Evolutionary conservation across 2,329 filamentous ascomycete genomes (phyloP), one percentile per base, ranked within the genome.

Genomic region (Monilinia aucupariae): DNA sequence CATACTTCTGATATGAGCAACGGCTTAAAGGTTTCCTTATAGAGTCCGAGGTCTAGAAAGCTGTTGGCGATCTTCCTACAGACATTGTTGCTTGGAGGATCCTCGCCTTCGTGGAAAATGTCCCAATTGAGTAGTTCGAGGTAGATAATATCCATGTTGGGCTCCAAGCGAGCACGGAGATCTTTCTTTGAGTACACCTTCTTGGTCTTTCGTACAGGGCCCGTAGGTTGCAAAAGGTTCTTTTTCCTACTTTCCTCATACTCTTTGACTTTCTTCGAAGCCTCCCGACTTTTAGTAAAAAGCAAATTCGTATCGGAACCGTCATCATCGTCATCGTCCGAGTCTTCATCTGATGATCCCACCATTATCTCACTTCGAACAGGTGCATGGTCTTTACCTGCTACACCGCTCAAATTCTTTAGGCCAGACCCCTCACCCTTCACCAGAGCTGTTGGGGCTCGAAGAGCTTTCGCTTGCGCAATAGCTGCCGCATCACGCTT

Each of bases 1-100:
- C 94, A 99, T 37, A 93, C 93, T 78, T 99, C 94, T 32, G 96
- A 88, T 37, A 94, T 86, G 41, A 99, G 81, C 27, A 99, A 80
- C 7, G 93, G 92, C 68, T 96, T 87, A 75, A 99, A 99, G 0
- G 92, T 96, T 64, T 85, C 82, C 74, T 96, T 90, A 74, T 99
- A 99, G 56, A 90, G 86, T 50, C 78, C 78, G 0, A 92, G 89
- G 68, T 91, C 87, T 34, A 80, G 75, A 76, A 96, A 99, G 0
- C 85, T 85, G 65, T 90, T 88, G 6, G 88, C 86, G 13, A 99
- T 93, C 61, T 85, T 80, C 53, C 82, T 85, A 72, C 93, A 96
- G 51, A 85, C 81, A 54, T 87, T 86, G 20, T 85, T 85, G 59
- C 85, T 87, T 0, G 94, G 92, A 7, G 94, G 94, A 64, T 92